These are phyloP conservation scores for Daldinia caldariorum DNA, from an alignment of 495 filamentous ascomycete species.

Conservation along the genomic window DNA sequence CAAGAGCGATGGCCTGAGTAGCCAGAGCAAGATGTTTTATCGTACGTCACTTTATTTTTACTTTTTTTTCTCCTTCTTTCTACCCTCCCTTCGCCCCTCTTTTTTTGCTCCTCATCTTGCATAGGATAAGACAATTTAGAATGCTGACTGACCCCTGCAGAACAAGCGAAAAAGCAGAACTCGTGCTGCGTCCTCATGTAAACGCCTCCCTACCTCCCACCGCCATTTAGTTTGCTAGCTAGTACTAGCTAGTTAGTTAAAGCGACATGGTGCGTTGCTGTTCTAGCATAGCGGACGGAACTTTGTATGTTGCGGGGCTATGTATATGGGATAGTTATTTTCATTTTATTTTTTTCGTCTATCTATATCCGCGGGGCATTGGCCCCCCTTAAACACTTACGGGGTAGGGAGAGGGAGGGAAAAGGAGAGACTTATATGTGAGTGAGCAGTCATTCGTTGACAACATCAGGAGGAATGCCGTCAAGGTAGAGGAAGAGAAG, in stretches of 20 bases:
- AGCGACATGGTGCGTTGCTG: slow-evolving; percentile 19
- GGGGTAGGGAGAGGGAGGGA: slow-evolving; percentile 8
- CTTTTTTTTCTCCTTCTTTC: not conserved
- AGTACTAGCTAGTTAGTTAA: not conserved
- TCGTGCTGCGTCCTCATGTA: slow-evolving; percentile 90
- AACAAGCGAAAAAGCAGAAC: slow-evolving; percentile 93
- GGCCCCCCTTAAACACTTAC: not conserved
- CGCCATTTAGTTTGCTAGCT: not conserved
- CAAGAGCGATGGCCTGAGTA: slow-evolving; percentile 87
- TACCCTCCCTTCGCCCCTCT: not conserved
- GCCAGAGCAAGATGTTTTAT: slow-evolving; percentile 97
- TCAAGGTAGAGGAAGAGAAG: slow-evolving; percentile 1
- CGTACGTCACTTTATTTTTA: slow-evolving; percentile 58
- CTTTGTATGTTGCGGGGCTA: slow-evolving; percentile 29
- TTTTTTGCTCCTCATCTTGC: not conserved
- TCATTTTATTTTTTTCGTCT: slow-evolving; percentile 19
- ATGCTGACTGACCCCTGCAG: slow-evolving; percentile 23
- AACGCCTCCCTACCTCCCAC: slow-evolving; percentile 2
- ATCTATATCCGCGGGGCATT: slow-evolving; percentile 27
- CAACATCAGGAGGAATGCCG: slow-evolving; percentile 17
- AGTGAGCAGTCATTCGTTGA: slow-evolving; percentile 35
- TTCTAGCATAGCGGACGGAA: slow-evolving; percentile 40
- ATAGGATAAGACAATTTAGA: not conserved
- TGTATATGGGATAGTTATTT: slow-evolving; percentile 26
- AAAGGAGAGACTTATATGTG: not conserved